A percentile compares a stretch with the other conserved stretches of the same genome.
Evolutionary conservation across 805 yeast species (phyloP).

Genomic region (Zygotorulaspora florentina): DNA sequence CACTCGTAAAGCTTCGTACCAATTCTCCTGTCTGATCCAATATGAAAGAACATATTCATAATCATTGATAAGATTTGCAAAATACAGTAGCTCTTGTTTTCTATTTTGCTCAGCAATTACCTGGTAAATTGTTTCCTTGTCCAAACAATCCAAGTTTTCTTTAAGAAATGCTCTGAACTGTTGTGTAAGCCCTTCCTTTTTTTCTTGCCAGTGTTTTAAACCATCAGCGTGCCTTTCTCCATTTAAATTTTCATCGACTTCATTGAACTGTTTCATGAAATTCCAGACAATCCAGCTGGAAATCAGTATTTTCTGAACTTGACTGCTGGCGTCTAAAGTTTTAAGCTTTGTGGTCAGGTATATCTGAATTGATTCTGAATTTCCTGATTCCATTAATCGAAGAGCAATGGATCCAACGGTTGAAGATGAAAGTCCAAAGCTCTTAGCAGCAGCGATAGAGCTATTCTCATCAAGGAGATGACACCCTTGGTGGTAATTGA

Average conservation of each 20-base stretch:
- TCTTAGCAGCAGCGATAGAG: slow-evolving; percentile 45
- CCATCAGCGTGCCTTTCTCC: slow-evolving; percentile 25
- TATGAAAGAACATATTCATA: slow-evolving; percentile 62
- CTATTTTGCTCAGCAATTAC: slow-evolving; percentile 65
- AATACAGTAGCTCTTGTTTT: slow-evolving; percentile 57
- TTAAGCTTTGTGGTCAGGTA: slow-evolving; percentile 44
- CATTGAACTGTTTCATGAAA: slow-evolving; percentile 34
- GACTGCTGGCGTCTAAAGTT: slow-evolving; percentile 25
- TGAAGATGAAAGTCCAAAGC: slow-evolving; percentile 53
- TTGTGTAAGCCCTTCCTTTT: slow-evolving; percentile 27
- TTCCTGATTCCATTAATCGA: slow-evolving; percentile 43
- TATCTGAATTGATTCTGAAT: slow-evolving; percentile 41
- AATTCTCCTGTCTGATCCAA: slow-evolving; percentile 64
- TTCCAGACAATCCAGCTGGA: slow-evolving; percentile 39
- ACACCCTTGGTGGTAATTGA: slow-evolving; percentile 54
- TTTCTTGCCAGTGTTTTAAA: slow-evolving; percentile 18
- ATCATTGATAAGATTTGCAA: slow-evolving; percentile 66
- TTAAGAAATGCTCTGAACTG: slow-evolving; percentile 49
- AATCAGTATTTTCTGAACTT: slow-evolving; percentile 31
- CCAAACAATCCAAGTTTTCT: slow-evolving; percentile 47
- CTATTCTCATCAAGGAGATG: slow-evolving; percentile 37
- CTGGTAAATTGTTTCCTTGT: slow-evolving; percentile 65
- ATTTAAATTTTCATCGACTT: slow-evolving; percentile 33
- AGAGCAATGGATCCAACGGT: slow-evolving; percentile 70
- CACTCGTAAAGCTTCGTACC: slow-evolving; percentile 67